Conservation (phyloP, 768 basidiomycete species). For the Tricholoma matsutake region DNA sequence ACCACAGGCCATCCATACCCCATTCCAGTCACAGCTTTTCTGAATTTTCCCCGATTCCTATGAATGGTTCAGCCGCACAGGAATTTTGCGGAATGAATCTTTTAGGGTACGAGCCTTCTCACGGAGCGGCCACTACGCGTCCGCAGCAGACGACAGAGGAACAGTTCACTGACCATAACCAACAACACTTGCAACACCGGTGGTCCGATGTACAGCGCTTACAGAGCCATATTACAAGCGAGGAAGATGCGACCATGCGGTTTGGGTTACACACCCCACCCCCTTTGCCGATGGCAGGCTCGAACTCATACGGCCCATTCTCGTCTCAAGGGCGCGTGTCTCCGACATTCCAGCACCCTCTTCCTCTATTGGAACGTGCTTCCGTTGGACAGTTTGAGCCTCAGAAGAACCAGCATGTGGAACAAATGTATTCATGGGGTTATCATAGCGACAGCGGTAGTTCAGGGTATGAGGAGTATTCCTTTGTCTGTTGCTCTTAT, state of each 20-base stretch:
- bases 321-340: conserved; percentile 9
- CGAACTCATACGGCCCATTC: conserved; percentile 12
- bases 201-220: conserved; percentile 20
- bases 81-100: not conserved
- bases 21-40: conserved; percentile 5
- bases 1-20: conserved; percentile 18
- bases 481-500: not conserved
- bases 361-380: not conserved
- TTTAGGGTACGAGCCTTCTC: not conserved
- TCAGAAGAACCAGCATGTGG: not conserved
- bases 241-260: conserved; percentile 1
- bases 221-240: conserved; percentile 23
- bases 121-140: not conserved
- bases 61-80: conserved; percentile 5
- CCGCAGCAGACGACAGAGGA: conserved; percentile 2
- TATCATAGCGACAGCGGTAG: conserved; percentile 22
- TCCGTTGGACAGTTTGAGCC: conserved; percentile 6
- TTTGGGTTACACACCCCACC: conserved; percentile 4
- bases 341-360: conserved; percentile 7
- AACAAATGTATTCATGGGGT: conserved; percentile 16
- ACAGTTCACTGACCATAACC: conserved; percentile 3
- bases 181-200: conserved; percentile 10
- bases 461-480: conserved; percentile 17
- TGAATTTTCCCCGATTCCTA: conserved; percentile 1
- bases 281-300: conserved; percentile 4